Evolutionary conservation across 208 protist genomes (phyloP), one percentile per base, ranked within the genome.

Genomic region (Leishmania lainsoni): DNA sequence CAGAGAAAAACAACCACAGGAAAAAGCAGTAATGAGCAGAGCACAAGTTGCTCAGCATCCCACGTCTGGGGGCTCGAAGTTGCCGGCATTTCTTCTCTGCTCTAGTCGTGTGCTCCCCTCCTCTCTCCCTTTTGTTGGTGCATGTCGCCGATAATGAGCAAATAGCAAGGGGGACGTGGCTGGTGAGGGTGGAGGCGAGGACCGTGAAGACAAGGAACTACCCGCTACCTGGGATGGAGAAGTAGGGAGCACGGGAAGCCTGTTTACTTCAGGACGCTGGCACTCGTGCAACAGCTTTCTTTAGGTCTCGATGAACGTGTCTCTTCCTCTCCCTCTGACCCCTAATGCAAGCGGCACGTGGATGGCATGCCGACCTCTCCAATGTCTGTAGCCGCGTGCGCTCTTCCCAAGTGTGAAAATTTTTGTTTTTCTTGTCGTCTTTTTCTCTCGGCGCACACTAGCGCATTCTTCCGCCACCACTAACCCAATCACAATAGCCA

Each of bases 11-110:
- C 42, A 76, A 42, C n/a, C 9, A 61, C 59, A 75, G 66, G 4
- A 80, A 39, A 49, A 85, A 82, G 73, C 83, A 83, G n/a, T n/a
- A n/a, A 51, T 8, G 22, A 73, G 45, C 42, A 52, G 68, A 29
- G 20, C 12, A 49, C 51, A 86, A 61, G 54, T 58, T n/a, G 29
- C 69, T 70, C 42, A 51, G 80, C 39, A 54, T 35, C 9, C 32
- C 17, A 32, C 10, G n/a, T 35, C 20, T 4, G 3, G 20, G 39
- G 49, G 26, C 16, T 81, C n/a, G 20, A 49, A 26, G 20, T 80
- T 74, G 29, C 48, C 14, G 16, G 75, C 26, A 81, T n/a, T 61
- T 75, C 61, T 51, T 54, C 5, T 81, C n/a, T 29, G 16, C 22
- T 32, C 59, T 10, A 48, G 32, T 45, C 81, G 22, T 69, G 71